A percentile compares a stretch with the other conserved stretches of the same genome.
These are phyloP conservation scores for Pseudogymnoascus sp. DNA, from an alignment of 2,329 filamentous ascomycete genomes.

Conservation along the genomic window DNA sequence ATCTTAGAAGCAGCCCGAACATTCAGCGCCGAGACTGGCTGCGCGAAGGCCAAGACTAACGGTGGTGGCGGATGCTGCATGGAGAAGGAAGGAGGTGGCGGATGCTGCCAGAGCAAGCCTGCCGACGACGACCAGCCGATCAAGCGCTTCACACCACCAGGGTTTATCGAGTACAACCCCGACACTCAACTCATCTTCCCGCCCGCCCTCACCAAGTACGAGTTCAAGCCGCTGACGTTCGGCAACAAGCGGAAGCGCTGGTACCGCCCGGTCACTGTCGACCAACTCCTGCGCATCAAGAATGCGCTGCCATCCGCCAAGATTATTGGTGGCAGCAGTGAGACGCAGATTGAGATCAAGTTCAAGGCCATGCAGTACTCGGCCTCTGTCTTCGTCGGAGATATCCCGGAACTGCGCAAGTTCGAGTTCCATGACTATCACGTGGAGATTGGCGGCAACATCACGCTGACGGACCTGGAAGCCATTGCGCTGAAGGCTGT, in stretches of 20 bases:
- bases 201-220: conserved; percentile 71
- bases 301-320: conserved; percentile 76
- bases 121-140: conserved; percentile 44
- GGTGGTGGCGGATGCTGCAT: conserved; percentile 61
- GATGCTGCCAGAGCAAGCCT: conserved; percentile 61
- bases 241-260: conserved; percentile 93
- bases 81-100: conserved; percentile 41
- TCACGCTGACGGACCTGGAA: conserved; percentile 86
- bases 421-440: conserved; percentile 73
- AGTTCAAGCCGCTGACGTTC: conserved; percentile 74
- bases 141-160: conserved; percentile 72
- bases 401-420: conserved; percentile 81
- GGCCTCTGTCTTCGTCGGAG: conserved; percentile 83
- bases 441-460: conserved; percentile 88
- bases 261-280: conserved; percentile 80
- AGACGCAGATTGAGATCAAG: conserved; percentile 97
- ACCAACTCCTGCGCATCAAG: conserved; percentile 90
- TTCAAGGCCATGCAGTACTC: conserved; percentile 93
- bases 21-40: conserved; percentile 52
- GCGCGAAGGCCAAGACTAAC: conserved; percentile 43
- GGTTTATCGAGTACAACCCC: conserved; percentile 89
- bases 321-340: conserved; percentile 90
- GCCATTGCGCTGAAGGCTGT: conserved; percentile 72
- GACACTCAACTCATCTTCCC: conserved; percentile 96
- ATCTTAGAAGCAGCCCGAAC: conserved; percentile 92